Conservation (phyloP, 352 stramenopile species). For the Phytopythium boreale region DNA sequence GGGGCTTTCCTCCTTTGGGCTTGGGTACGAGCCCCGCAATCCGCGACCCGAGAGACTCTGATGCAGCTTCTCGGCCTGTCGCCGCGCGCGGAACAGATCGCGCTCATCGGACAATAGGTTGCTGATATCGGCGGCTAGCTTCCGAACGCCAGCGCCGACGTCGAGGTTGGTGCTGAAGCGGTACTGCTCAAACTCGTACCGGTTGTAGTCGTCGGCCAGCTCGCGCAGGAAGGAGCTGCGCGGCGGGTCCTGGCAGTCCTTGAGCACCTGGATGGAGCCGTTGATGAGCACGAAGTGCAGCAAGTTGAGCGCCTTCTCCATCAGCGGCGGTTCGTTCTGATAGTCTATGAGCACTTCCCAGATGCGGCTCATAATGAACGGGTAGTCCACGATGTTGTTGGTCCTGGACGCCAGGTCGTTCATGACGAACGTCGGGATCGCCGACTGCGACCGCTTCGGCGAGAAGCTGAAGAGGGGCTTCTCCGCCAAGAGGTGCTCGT, state of each 20-base stretch:
- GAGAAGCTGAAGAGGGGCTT: constrained; percentile 38
- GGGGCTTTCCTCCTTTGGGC: constrained; percentile 8
- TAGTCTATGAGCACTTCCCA: constrained; percentile 67
- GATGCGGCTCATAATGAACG: constrained; percentile 65
- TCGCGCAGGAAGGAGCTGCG: constrained; percentile 44
- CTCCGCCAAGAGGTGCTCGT: constrained; percentile 56
- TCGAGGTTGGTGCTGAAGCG: constrained; percentile 71
- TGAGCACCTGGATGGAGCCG: constrained; percentile 63
- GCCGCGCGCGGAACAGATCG: constrained; percentile 40
- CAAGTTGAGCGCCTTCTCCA: constrained; percentile 67
- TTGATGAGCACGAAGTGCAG: constrained; percentile 69
- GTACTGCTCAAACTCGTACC: constrained; percentile 71
- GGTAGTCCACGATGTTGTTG: constrained; percentile 72
- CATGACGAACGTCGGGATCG: constrained; percentile 50
- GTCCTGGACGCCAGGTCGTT: constrained; percentile 63
- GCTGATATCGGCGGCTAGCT: constrained; percentile 50
- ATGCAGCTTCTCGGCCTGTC: constrained; percentile 50
- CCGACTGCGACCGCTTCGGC: constrained; percentile 30
- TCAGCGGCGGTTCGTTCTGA: constrained; percentile 44
- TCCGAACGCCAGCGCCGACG: constrained; percentile 58
- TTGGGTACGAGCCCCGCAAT: constrained; percentile 29
- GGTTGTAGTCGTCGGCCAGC: constrained; percentile 62
- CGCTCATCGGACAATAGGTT: constrained; percentile 46
- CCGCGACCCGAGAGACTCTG: constrained; percentile 50
- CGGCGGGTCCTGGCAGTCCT: constrained; percentile 44